Evolutionary conservation across 2,329 filamentous ascomycete species (phyloP), one percentile per base, ranked within the genome.

Genomic region (Amauroascus niger): DNA sequence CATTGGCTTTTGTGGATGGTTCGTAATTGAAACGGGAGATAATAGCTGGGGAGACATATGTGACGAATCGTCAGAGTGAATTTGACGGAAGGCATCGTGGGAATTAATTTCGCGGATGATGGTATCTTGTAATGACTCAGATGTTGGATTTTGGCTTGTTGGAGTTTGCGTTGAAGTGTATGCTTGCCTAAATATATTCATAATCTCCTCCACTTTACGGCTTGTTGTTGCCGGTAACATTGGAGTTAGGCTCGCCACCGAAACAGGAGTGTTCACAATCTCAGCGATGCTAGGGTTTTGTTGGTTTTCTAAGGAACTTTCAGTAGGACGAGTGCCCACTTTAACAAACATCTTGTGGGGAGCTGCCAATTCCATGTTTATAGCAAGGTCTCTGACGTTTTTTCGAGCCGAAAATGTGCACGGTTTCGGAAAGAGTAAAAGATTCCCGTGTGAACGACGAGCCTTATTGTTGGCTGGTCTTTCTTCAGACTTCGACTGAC

Each of bases 81-180:
- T 47, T 35, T 54, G 55, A 16, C 62, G 66, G 54, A 73, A 72
- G 11, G 70, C 70, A 52, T 72, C 70, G 46, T 72, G 70, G 2
- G 68, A 72, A 52, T 73, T 73, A 49, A 73, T 70, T 53, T 73
- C 70, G 8, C 70, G 68, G 30, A 73, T 61, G 37, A 73, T 73
- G 14, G 69, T 65, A 60, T 73, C 70, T 54, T 73, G 69, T 13
- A 73, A 59, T 4, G 66, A 67, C 56, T 73, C 70, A 51, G 69
- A 70, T 1, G 68, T 70, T 13, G 70, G 65, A 43, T 68, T 61
- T 1, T 65, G 57, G n/a, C 60, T 65, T 6, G 62, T 51, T 7
- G 26, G 9, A 30, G 53, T 55, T 44, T 65, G 63, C 6, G 62
- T 61, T 1, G 68, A 64, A 33, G 50, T 59, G 44, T 67, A 71